Percentiles rank a stretch among this genome's conserved stretches.
Conservation (phyloP, 495 filamentous ascomycete species). For the Recurvomyces mirabilis region DNA sequence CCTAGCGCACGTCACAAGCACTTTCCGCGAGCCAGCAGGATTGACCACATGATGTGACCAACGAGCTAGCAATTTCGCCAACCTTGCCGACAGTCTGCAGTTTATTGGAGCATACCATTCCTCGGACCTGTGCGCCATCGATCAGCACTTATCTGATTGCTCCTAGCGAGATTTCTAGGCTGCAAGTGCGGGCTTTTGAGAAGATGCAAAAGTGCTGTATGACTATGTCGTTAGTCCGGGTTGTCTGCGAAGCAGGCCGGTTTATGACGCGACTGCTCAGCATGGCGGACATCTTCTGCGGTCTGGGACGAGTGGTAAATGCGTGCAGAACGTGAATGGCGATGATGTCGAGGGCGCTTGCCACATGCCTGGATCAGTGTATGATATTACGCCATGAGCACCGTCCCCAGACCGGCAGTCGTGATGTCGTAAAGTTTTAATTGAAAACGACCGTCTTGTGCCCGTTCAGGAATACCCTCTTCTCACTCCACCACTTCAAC, state of each 20-base stretch:
- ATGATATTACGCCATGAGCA: background rate
- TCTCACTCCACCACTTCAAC: slow-evolving; percentile 63
- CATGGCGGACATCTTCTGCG: slow-evolving; percentile 25
- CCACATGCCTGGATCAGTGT: background rate
- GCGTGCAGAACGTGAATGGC: slow-evolving; percentile 15
- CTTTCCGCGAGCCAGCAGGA: background rate
- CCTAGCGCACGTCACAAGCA: background rate
- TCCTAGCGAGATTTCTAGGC: background rate
- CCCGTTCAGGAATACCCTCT: slow-evolving; percentile 58
- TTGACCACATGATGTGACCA: slow-evolving; percentile 12
- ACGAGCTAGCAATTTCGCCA: slow-evolving; percentile 20
- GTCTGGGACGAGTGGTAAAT: slow-evolving; percentile 27
- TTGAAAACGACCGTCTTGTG: slow-evolving; percentile 62
- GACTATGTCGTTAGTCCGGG: slow-evolving; percentile 18
- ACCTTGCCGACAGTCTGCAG: slow-evolving; percentile 21
- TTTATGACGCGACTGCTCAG: no score
- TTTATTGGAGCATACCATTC: slow-evolving; percentile 16
- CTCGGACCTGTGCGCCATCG: slow-evolving; percentile 8
- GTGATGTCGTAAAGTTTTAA: background rate
- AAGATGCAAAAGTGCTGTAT: slow-evolving; percentile 15
- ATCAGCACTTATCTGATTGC: slow-evolving; percentile 22
- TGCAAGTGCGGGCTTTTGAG: slow-evolving; percentile 12
- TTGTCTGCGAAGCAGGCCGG: slow-evolving; percentile 6
- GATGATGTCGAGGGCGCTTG: background rate
- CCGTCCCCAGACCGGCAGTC: background rate